Conservation (phyloP, 805 yeast species). For the Saccharomycopsis fibuligera region DNA sequence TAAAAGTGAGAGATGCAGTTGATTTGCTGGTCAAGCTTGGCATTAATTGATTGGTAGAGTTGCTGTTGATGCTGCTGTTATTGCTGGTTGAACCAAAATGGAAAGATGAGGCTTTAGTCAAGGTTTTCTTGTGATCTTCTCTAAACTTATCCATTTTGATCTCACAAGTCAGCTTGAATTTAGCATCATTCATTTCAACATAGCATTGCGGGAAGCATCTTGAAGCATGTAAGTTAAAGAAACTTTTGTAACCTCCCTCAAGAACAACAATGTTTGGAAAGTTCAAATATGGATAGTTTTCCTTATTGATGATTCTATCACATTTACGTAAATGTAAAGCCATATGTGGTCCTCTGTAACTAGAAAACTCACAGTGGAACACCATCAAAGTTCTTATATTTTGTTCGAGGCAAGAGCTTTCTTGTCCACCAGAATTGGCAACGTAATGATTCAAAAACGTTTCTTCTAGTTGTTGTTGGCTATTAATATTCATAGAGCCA, state of each 20-base stretch:
- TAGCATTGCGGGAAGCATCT: slow-evolving; percentile 74
- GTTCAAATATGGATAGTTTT: slow-evolving; percentile 70
- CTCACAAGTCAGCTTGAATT: slow-evolving; percentile 46
- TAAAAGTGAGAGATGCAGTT: too few species aligned
- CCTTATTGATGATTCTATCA: slow-evolving; percentile 70
- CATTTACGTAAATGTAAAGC: slow-evolving; percentile 79
- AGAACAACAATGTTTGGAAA: slow-evolving; percentile 87
- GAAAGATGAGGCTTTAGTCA: slow-evolving; percentile 32
- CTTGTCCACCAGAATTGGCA: background rate
- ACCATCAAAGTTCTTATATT: slow-evolving; percentile 47
- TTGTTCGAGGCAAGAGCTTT: slow-evolving; percentile 8
- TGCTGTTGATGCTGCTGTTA: background rate
- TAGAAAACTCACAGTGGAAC: slow-evolving; percentile 92
- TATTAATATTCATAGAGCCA: slow-evolving; percentile 72
- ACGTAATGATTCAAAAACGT: slow-evolving; percentile 33
- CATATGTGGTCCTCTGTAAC: slow-evolving; percentile 91
- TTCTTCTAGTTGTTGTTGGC: slow-evolving; percentile 61
- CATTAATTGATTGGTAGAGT: too few species aligned
- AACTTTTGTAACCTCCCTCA: slow-evolving; percentile 86
- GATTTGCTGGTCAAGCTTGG: too few species aligned
- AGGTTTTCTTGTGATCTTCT: slow-evolving; percentile 33
- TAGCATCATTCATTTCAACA: slow-evolving; percentile 75
- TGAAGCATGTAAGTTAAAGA: slow-evolving; percentile 51
- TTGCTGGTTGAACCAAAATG: slow-evolving; percentile 19
- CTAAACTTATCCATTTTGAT: slow-evolving; percentile 48